These are phyloP conservation scores for Leccinum aurantiacum DNA, from an alignment of 768 basidiomycete species.

Conservation along the genomic window DNA sequence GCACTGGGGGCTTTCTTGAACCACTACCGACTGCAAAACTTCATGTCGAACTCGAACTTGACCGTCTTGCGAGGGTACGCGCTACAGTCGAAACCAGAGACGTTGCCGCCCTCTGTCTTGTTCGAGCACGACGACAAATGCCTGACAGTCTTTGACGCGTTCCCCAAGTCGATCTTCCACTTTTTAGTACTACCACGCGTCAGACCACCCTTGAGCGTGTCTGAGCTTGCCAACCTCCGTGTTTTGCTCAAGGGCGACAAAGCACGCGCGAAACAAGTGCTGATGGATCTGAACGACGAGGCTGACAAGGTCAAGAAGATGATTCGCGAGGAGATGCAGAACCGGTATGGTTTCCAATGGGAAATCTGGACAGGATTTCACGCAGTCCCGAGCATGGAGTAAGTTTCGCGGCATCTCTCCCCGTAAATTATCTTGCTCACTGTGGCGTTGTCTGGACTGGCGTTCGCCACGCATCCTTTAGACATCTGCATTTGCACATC, in stretches of 20 bases:
- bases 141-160: constrained; percentile 72
- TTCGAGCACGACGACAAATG: constrained; percentile 55
- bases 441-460: background rate
- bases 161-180: constrained; percentile 85
- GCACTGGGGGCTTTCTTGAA: background rate
- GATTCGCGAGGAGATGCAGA: constrained; percentile 79
- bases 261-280: constrained; percentile 50
- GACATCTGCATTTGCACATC: constrained; percentile 85
- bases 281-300: constrained; percentile 54
- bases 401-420: constrained; percentile 30
- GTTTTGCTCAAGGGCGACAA: constrained; percentile 56
- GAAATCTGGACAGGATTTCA: constrained; percentile 83
- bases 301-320: constrained; percentile 55
- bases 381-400: constrained; percentile 84
- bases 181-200: constrained; percentile 79
- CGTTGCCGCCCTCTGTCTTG: constrained; percentile 59
- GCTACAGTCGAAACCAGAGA: constrained; percentile 42
- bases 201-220: constrained; percentile 29
- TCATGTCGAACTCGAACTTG: constrained; percentile 44
- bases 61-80: constrained; percentile 66
- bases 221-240: constrained; percentile 53
- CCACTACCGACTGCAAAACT: background rate
- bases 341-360: constrained; percentile 74
- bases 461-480: constrained; percentile 25
- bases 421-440: background rate